These are phyloP conservation scores for Parathielavia appendiculata DNA, from an alignment of 495 filamentous ascomycete genomes.

Conservation along the genomic window DNA sequence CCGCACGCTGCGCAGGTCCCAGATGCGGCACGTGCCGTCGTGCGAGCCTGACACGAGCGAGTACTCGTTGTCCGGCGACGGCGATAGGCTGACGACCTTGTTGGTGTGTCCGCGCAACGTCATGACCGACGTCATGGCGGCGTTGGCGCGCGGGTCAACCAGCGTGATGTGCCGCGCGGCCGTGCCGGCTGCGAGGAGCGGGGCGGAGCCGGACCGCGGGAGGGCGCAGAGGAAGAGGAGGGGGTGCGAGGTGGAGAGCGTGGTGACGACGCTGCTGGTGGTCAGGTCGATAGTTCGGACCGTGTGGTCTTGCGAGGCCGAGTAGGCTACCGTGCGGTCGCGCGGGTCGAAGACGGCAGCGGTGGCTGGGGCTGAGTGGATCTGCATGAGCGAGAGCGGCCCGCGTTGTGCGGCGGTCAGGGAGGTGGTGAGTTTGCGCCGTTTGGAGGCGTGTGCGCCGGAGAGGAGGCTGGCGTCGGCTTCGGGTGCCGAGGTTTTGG, in stretches of 20 bases:
- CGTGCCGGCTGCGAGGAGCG: constrained; percentile 78
- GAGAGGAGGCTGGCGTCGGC: constrained; percentile 63
- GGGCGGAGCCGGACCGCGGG: constrained; percentile 42
- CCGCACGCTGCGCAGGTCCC: constrained; percentile 78
- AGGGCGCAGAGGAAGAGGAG: constrained; percentile 71
- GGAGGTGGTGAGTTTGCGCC: constrained; percentile 66
- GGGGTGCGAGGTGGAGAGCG: constrained; percentile 73
- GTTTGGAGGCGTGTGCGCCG: constrained; percentile 59
- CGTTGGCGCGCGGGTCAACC: constrained; percentile 76
- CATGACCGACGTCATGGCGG: constrained; percentile 69
- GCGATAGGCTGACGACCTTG: constrained; percentile 64
- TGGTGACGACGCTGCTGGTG: constrained; percentile 66
- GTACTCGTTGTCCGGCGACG: constrained; percentile 68
- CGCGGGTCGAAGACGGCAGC: constrained; percentile 74
- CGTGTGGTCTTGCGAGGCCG: constrained; percentile 80
- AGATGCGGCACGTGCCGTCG: constrained; percentile 85
- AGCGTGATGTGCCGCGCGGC: constrained; percentile 83
- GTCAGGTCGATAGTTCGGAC: constrained; percentile 87
- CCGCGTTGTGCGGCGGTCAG: constrained; percentile 67
- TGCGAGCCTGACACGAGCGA: constrained; percentile 76
- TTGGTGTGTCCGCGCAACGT: constrained; percentile 88
- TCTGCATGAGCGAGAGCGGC: constrained; percentile 63
- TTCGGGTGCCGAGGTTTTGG: constrained; percentile 64
- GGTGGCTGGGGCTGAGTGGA: constrained; percentile 67
- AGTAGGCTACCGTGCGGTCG: constrained; percentile 86